Percentiles rank a stretch among this genome's conserved stretches.
Conservation (phyloP, 352 stramenopile species). For the Globisporangium canariense region DNA sequence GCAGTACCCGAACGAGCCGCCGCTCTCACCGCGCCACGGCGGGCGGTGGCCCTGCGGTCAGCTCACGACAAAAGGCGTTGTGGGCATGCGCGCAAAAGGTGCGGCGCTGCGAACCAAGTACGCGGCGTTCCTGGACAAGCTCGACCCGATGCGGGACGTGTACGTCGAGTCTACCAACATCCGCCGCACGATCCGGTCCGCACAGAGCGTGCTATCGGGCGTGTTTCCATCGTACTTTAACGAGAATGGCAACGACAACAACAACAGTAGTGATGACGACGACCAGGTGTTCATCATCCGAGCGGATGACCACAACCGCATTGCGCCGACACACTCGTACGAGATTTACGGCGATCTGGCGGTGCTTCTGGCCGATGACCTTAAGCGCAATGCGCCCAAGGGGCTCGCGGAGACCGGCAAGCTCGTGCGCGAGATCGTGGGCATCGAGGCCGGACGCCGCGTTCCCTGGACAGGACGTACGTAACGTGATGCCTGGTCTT, state of each 20-base stretch:
- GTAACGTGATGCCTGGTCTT: constrained; percentile 10
- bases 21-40: constrained; percentile 46
- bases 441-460: constrained; percentile 26
- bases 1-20: constrained; percentile 17
- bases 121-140: constrained; percentile 26
- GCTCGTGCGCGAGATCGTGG: constrained; percentile 45
- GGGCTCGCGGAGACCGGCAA: constrained; percentile 34
- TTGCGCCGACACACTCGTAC: constrained; percentile 64
- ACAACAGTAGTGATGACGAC: constrained; percentile 1
- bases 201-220: constrained; percentile 62
- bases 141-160: constrained; percentile 37
- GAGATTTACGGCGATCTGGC: constrained; percentile 55
- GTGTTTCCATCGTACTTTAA: constrained; percentile 59
- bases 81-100: constrained; percentile 60
- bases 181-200: constrained; percentile 62
- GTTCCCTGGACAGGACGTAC: constrained; percentile 70
- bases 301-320: constrained; percentile 41
- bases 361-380: constrained; percentile 44
- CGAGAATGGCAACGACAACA: constrained; percentile 15
- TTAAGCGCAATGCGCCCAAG: constrained; percentile 41
- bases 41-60: constrained; percentile 73
- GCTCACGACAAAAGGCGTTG: constrained; percentile 61
- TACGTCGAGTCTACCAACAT: constrained; percentile 82
- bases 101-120: constrained; percentile 42
- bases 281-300: constrained; percentile 34